Percentiles rank a stretch among this genome's conserved stretches.
These are phyloP conservation scores for Dimocarpus longan DNA, from an alignment of 345 rosid species.

Conservation along the genomic window DNA sequence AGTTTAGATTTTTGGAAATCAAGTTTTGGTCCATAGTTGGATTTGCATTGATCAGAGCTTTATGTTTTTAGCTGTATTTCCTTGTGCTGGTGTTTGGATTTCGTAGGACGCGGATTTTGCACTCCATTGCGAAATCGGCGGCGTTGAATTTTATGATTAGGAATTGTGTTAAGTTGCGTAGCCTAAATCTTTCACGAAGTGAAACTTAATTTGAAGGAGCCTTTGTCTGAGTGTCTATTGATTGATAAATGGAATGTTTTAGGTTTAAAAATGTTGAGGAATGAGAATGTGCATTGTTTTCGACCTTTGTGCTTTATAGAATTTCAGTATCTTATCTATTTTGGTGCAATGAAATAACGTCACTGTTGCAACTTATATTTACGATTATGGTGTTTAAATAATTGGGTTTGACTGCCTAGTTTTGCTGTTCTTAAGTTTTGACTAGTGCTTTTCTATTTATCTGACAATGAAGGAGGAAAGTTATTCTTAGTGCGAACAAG, in stretches of 20 bases:
- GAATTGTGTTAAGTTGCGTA: neutral
- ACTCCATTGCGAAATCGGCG: neutral
- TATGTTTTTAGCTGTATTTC: neutral
- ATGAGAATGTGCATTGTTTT: neutral
- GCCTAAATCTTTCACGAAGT: neutral
- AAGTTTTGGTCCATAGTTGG: neutral
- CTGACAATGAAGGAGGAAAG: neutral
- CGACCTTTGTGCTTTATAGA: neutral
- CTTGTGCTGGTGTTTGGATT: neutral
- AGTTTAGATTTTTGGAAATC: neutral
- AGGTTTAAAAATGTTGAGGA: neutral
- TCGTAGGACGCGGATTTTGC: neutral
- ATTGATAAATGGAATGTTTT: neutral
- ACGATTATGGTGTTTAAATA: too few species aligned
- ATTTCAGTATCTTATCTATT: neutral
- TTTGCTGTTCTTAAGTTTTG: neutral
- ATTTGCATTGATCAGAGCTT: constrained; percentile 16
- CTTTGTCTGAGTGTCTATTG: neutral
- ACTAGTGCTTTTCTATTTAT: neutral
- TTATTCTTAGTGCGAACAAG: neutral
- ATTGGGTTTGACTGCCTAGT: neutral
- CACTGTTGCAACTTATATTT: neutral
- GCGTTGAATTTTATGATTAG: neutral
- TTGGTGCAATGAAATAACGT: neutral
- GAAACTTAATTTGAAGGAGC: neutral